Percentiles rank a stretch among this genome's conserved stretches.
Conservation (phyloP, 2,329 filamentous ascomycete genomes). For the Penicillium sp. region DNA sequence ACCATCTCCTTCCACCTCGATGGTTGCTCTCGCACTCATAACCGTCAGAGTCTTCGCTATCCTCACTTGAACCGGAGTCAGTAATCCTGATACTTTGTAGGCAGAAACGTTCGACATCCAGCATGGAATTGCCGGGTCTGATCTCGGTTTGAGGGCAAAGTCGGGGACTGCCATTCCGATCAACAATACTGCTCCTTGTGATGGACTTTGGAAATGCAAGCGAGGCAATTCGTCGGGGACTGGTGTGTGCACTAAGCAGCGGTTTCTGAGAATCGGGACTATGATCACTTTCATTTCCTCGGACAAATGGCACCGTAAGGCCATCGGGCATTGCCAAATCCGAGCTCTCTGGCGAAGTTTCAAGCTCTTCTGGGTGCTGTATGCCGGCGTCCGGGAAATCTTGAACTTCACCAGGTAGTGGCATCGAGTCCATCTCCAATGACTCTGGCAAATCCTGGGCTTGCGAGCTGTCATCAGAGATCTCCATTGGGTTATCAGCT, state of each 20-base stretch:
- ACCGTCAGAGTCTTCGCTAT: constrained; percentile 6
- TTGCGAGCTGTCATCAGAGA: neutral
- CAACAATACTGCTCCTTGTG: constrained; percentile 32
- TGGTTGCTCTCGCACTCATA: constrained; percentile 2
- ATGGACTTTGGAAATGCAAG: neutral
- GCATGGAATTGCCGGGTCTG: neutral
- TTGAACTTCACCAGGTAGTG: neutral
- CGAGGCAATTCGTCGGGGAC: neutral
- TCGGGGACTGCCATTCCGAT: constrained; percentile 42
- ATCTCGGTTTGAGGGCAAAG: constrained; percentile 14
- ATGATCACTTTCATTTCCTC: neutral
- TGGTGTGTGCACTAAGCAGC: constrained; percentile 11
- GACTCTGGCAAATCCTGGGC: neutral
- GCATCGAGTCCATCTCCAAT: neutral
- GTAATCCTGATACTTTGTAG: neutral
- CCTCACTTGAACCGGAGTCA: constrained; percentile 15
- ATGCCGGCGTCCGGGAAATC: neutral
- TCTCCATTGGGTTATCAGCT: neutral
- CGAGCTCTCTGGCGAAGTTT: constrained; percentile 8
- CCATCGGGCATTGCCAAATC: neutral
- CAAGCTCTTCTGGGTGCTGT: neutral
- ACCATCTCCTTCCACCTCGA: constrained; percentile 11
- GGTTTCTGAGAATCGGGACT: constrained; percentile 25
- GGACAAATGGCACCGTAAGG: neutral
- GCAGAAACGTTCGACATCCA: neutral